These are phyloP conservation scores for Fabrea salina DNA, from an alignment of 169 alveolate genomes.

Conservation along the genomic window DNA sequence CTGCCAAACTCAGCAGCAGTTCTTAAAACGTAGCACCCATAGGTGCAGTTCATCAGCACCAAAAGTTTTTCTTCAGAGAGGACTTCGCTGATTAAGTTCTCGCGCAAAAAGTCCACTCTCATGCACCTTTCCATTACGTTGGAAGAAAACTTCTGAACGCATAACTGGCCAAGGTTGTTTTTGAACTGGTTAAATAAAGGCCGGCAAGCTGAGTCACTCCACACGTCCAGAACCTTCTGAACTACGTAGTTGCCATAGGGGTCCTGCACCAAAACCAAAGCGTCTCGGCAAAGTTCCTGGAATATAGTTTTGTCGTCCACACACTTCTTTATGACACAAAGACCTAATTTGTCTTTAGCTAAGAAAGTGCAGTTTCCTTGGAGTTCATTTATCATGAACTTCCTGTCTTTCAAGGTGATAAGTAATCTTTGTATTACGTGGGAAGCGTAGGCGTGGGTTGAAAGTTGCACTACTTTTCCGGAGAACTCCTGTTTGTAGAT, in stretches of 20 bases:
- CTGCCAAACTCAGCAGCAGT: conserved; percentile 12
- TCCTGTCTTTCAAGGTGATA: not conserved
- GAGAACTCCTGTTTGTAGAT: conserved; percentile 32
- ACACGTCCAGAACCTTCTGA: conserved; percentile 59
- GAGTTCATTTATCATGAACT: conserved; percentile 2
- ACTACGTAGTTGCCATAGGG: conserved; percentile 82
- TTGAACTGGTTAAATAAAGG: conserved; percentile 42
- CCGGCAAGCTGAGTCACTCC: conserved; percentile 36
- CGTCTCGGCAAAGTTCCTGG: conserved; percentile 33
- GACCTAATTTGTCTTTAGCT: conserved; percentile 46
- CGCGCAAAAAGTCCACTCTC: conserved; percentile 10
- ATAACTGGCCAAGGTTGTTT: conserved; percentile 48
- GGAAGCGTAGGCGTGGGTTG: conserved; percentile 59
- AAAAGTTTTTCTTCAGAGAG: not conserved
- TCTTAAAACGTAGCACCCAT: conserved; percentile 29
- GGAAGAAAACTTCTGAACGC: conserved; percentile 72
- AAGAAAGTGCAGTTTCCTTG: not conserved
- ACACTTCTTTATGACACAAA: conserved; percentile 71
- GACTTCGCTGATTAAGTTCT: not conserved
- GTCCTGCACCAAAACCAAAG: conserved; percentile 65
- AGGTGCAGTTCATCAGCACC: not conserved
- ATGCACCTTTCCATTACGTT: conserved; percentile 75
- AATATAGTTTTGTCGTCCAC: conserved; percentile 22
- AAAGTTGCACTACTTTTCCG: conserved; percentile 43
- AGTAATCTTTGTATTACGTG: conserved; percentile 58